Evolutionary conservation across 495 filamentous ascomycete species (phyloP).

Genomic region (Hypoxylon cercidicola): DNA sequence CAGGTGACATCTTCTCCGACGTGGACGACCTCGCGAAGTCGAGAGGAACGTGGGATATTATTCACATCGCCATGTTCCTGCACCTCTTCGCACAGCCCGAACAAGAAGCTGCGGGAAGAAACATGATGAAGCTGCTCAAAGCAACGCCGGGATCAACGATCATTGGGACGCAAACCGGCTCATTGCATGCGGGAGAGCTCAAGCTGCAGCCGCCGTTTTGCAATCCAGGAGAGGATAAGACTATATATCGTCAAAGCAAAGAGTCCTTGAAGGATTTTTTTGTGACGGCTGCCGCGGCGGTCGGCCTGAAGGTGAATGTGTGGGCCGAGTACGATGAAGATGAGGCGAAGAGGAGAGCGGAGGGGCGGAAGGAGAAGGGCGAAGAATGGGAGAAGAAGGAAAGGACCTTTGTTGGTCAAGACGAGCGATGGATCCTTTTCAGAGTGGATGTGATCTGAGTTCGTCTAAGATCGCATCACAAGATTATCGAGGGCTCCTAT

Average conservation of each 20-base stretch:
- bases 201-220: conserved; percentile 18
- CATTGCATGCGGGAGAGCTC: conserved; percentile 16
- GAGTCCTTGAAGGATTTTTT: conserved; percentile 20
- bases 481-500: background rate
- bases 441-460: conserved; percentile 11
- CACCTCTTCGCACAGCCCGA: conserved; percentile 56
- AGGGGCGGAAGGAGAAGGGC: conserved; percentile 1
- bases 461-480: background rate
- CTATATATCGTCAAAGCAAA: conserved; percentile 21
- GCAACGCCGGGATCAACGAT: conserved; percentile 13
- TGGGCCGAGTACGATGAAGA: conserved; percentile 10
- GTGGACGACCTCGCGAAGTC: conserved; percentile 43
- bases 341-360: background rate
- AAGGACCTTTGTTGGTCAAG: conserved; percentile 1
- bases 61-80: conserved; percentile 63
- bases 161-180: conserved; percentile 16
- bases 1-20: conserved; percentile 28
- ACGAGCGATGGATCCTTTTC: conserved; percentile 13
- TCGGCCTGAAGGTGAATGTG: conserved; percentile 26
- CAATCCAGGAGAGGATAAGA: conserved; percentile 15
- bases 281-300: conserved; percentile 21
- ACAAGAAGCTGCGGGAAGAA: conserved; percentile 11
- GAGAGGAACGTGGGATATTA: conserved; percentile 59
- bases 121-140: conserved; percentile 19
- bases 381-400: conserved; percentile 11